These are phyloP conservation scores for Thelonectria olida DNA, from an alignment of 2,329 filamentous ascomycete genomes.

Conservation along the genomic window DNA sequence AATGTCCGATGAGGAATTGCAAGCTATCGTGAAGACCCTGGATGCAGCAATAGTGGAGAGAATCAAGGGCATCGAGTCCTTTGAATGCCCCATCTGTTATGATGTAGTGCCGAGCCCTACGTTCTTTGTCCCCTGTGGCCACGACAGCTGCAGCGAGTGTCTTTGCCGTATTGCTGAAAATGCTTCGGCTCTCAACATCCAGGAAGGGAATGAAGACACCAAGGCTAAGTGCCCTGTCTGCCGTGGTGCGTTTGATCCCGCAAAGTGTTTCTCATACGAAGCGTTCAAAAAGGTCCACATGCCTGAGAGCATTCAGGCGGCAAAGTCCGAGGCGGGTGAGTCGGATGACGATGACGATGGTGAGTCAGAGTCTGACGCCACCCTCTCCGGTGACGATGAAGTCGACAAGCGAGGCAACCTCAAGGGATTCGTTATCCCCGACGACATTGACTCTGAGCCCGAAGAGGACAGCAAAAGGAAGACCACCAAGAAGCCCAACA, in stretches of 20 bases:
- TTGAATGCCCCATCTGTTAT: slow-evolving; percentile 86
- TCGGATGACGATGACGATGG: slow-evolving; percentile 44
- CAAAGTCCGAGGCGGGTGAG: slow-evolving; percentile 45
- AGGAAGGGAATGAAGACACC: slow-evolving; percentile 66
- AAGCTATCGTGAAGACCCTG: slow-evolving; percentile 70
- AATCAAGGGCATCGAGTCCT: slow-evolving; percentile 66
- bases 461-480: slow-evolving; percentile 36
- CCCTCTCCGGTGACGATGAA: slow-evolving; percentile 46
- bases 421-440: slow-evolving; percentile 63
- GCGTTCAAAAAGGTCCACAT: slow-evolving; percentile 79
- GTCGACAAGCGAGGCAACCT: slow-evolving; percentile 53
- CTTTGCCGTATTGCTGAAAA: slow-evolving; percentile 74
- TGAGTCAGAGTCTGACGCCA: slow-evolving; percentile 42
- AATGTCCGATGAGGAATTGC: slow-evolving; percentile 58
- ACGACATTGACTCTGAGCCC: slow-evolving; percentile 43
- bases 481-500: slow-evolving; percentile 17
- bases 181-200: slow-evolving; percentile 61
- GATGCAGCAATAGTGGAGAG: slow-evolving; percentile 69
- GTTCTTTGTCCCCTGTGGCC: slow-evolving; percentile 85
- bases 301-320: slow-evolving; percentile 58
- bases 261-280: slow-evolving; percentile 76
- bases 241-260: slow-evolving; percentile 71
- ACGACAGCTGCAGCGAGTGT: slow-evolving; percentile 81
- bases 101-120: slow-evolving; percentile 78
- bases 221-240: slow-evolving; percentile 79